These are phyloP conservation scores for Monosporascus cannonballus DNA, from an alignment of 2,329 filamentous ascomycete genomes.

Conservation along the genomic window DNA sequence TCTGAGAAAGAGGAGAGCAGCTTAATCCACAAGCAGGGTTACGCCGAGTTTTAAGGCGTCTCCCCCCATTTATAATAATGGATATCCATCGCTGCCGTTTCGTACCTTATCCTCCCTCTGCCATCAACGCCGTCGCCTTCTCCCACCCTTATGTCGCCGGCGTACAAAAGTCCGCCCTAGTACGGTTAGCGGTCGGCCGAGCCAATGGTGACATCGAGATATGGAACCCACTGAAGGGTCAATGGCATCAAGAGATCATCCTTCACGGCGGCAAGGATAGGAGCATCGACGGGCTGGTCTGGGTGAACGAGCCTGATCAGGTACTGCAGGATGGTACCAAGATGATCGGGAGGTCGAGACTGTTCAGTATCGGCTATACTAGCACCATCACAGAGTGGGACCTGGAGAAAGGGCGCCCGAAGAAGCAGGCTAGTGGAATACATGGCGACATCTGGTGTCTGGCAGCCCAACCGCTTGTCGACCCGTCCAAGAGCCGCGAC, in stretches of 20 bases:
- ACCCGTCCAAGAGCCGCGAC: constrained; percentile 18
- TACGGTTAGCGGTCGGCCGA: constrained; percentile 81
- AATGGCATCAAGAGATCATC: constrained; percentile 86
- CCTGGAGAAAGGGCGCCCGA: constrained; percentile 68
- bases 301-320: constrained; percentile 81
- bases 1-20: no score
- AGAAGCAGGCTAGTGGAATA: constrained; percentile 81
- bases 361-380: constrained; percentile 96
- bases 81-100: constrained; percentile 97
- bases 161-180: constrained; percentile 47
- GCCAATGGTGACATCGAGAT: constrained; percentile 96
- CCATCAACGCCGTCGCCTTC: constrained; percentile 93
- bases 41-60: no score
- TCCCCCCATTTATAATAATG: constrained; percentile 44
- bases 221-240: constrained; percentile 80
- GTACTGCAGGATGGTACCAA: constrained; percentile 55
- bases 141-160: constrained; percentile 60
- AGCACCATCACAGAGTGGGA: constrained; percentile 94
- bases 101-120: constrained; percentile 82
- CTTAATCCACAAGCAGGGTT: no score
- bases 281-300: constrained; percentile 84
- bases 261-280: constrained; percentile 78
- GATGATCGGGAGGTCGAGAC: constrained; percentile 65
- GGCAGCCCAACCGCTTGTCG: constrained; percentile 64
- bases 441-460: constrained; percentile 97